phyloP scores from a whole-genome alignment of 257 asterid genomes.

The Nicotiana otophora region DNA sequence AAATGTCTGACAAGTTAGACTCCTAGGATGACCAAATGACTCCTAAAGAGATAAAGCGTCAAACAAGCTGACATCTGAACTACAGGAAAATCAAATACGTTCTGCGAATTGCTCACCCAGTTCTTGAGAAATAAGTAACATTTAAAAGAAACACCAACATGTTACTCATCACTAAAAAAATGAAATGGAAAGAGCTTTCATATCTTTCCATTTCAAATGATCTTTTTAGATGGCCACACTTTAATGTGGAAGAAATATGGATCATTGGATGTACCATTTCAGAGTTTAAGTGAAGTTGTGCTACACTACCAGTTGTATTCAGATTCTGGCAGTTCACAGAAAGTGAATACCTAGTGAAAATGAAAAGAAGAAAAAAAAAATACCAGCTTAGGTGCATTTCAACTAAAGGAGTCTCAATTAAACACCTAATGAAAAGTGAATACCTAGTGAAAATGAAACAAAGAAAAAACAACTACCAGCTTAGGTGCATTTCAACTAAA shows the following conservation, averaged over 20 bases:
- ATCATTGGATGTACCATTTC: not conserved
- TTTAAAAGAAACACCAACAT: not conserved
- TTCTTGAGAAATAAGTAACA: not conserved
- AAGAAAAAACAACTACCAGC: not conserved
- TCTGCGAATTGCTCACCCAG: not conserved
- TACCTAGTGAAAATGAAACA: no score
- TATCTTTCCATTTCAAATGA: not conserved
- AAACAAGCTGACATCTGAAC: not conserved
- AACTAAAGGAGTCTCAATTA: not conserved
- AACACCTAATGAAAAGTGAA: not conserved
- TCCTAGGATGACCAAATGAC: conserved; percentile 2
- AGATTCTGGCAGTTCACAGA: not conserved
- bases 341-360: not conserved
- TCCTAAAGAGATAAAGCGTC: not conserved
- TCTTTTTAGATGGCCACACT: not conserved
- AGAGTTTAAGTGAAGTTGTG: not conserved
- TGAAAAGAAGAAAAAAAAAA: not conserved
- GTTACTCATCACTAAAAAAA: not conserved
- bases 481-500: not conserved
- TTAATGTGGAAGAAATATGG: not conserved
- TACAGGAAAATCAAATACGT: not conserved
- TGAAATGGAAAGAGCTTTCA: not conserved
- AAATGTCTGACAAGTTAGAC: not conserved
- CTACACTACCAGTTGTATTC: not conserved
- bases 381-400: not conserved